Conservation (phyloP, 2,329 filamentous ascomycete genomes). For the Cladobotryum mycophilum region DNA sequence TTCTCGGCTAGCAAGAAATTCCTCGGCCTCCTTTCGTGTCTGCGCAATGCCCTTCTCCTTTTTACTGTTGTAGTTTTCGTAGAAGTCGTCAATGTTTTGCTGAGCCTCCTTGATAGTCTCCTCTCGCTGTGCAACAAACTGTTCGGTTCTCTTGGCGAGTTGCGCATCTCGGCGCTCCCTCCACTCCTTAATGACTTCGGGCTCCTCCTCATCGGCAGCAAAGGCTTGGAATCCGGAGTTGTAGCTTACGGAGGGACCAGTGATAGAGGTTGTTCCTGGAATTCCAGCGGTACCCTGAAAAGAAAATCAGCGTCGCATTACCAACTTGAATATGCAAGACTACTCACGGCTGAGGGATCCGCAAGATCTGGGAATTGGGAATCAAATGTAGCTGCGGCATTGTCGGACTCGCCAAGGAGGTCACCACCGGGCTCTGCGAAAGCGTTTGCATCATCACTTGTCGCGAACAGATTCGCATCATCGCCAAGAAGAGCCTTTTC, state of each 20-base stretch:
- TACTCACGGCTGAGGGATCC: constrained; percentile 28
- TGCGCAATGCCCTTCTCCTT: constrained; percentile 89
- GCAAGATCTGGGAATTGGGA: constrained; percentile 82
- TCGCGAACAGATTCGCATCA: constrained; percentile 85
- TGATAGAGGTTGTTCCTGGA: constrained; percentile 49
- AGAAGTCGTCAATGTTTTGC: constrained; percentile 96
- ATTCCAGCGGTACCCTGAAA: constrained; percentile 24
- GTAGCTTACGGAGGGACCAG: constrained; percentile 59
- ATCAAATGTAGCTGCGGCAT: constrained; percentile 59
- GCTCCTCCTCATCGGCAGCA: constrained; percentile 67
- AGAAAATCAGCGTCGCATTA: constrained; percentile 4
- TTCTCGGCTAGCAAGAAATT: constrained; percentile 82
- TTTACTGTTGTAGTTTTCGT: constrained; percentile 98
- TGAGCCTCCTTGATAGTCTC: constrained; percentile 85
- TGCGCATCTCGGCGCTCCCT: constrained; percentile 80
- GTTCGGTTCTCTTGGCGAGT: constrained; percentile 76
- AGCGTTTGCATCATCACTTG: constrained; percentile 62
- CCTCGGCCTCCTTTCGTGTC: constrained; percentile 84
- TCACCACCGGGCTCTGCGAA: constrained; percentile 61
- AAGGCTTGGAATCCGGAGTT: constrained; percentile 56
- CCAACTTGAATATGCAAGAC: neutral
- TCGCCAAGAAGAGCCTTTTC: constrained; percentile 88
- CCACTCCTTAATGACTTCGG: constrained; percentile 87
- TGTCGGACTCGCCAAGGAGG: constrained; percentile 63
- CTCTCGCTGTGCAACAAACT: constrained; percentile 74